Conservation (phyloP, 108 stramenopile genomes). For the Mayamaea pseudoterrestris region DNA sequence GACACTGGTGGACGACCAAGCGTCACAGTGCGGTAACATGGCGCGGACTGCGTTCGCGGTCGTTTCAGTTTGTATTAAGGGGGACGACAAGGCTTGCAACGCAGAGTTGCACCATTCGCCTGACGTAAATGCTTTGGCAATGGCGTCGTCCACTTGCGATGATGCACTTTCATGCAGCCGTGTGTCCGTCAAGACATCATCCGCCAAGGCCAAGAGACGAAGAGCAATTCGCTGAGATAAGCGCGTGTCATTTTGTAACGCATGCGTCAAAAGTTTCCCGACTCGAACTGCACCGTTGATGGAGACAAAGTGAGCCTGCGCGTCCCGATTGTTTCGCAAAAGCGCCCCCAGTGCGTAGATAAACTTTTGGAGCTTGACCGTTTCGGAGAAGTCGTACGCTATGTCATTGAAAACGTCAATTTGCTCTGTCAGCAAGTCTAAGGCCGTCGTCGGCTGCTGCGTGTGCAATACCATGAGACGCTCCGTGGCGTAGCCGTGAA, state of each 20-base stretch:
- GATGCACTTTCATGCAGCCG: not conserved
- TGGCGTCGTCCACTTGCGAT: not conserved
- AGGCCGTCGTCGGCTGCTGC: conserved; percentile 7
- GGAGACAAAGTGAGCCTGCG: conserved; percentile 32
- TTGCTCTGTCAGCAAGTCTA: conserved; percentile 15
- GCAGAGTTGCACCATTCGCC: not conserved
- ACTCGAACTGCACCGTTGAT: not conserved
- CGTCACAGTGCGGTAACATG: too few relatives aligned
- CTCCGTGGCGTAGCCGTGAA: conserved; percentile 52
- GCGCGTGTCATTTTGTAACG: not conserved
- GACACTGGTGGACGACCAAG: too few relatives aligned
- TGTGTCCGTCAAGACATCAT: not conserved
- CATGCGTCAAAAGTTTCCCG: not conserved
- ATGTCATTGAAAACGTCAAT: too few relatives aligned
- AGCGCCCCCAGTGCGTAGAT: conserved; percentile 65
- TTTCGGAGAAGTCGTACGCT: conserved; percentile 22
- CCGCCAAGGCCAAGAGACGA: not conserved
- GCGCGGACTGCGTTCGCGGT: not conserved
- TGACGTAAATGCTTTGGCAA: not conserved
- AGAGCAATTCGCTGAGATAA: too few relatives aligned
- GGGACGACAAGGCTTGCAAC: not conserved
- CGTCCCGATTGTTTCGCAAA: conserved; percentile 54
- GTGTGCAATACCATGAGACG: conserved; percentile 2
- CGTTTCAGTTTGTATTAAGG: not conserved
- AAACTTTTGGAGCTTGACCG: conserved; percentile 11